Conservation (phyloP, 1,284 basidiomycete species). For the Coniferiporia weirii region DNA sequence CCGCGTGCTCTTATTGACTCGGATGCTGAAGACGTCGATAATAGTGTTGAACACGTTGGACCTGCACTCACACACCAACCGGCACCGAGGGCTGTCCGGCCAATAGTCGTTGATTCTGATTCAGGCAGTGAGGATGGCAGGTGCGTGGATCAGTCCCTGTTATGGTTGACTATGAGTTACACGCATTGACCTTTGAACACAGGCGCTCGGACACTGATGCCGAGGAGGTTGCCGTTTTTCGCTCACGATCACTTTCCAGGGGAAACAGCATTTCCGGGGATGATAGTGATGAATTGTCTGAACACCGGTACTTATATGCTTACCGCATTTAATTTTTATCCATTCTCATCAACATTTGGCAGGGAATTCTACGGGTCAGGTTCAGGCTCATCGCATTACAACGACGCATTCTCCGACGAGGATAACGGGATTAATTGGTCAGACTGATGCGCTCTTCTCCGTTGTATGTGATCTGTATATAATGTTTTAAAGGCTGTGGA, state of each 20-base stretch:
- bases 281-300: conserved; percentile 4
- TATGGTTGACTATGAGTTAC: not conserved
- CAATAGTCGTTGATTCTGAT: not conserved
- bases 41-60: not conserved
- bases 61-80: not conserved
- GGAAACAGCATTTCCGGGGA: conserved; percentile 1
- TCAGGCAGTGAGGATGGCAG: not conserved
- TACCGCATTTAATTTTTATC: not conserved
- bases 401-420: conserved; percentile 6
- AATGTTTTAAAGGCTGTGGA: too few species aligned
- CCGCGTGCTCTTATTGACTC: not conserved
- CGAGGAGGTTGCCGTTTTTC: not conserved
- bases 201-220: not conserved
- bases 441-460: not conserved
- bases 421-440: conserved; percentile 3
- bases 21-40: conserved; percentile 3
- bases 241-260: not conserved
- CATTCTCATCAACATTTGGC: not conserved
- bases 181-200: not conserved
- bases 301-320: not conserved
- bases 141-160: not conserved
- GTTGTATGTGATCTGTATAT: not conserved
- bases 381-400: conserved; percentile 1
- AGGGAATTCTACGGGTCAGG: not conserved
- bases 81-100: not conserved